phyloP scores from a whole-genome alignment of 2,329 filamentous ascomycete species.

The Ceratocystis alfenasii region DNA sequence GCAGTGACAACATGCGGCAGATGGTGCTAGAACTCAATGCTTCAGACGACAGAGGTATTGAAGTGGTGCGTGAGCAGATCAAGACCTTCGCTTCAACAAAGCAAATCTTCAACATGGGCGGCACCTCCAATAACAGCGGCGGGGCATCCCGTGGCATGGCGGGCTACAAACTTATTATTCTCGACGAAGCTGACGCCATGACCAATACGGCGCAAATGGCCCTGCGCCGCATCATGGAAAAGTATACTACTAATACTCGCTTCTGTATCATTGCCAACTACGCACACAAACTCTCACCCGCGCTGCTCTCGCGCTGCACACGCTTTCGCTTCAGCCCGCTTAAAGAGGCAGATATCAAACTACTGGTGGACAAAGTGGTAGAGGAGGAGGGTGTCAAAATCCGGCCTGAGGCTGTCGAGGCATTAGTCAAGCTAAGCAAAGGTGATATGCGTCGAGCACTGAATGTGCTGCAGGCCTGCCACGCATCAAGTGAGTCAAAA shows the following conservation, averaged over 20 bases:
- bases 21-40: slow-evolving; percentile 98
- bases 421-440: slow-evolving; percentile 75
- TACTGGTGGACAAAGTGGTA: slow-evolving; percentile 79
- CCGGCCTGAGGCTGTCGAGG: slow-evolving; percentile 64
- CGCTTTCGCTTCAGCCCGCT: slow-evolving; percentile 89
- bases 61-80: slow-evolving; percentile 96
- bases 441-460: slow-evolving; percentile 92
- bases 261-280: slow-evolving; percentile 99
- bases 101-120: slow-evolving; percentile 74
- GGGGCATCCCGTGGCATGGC: slow-evolving; percentile 40
- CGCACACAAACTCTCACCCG: slow-evolving; percentile 91
- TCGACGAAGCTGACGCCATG: slow-evolving; percentile 99
- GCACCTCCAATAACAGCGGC: slow-evolving; percentile 35
- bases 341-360: slow-evolving; percentile 74
- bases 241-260: slow-evolving; percentile 93
- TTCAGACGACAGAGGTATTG: slow-evolving; percentile 92
- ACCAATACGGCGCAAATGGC: slow-evolving; percentile 99
- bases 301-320: slow-evolving; percentile 83
- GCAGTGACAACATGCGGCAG: slow-evolving; percentile 80
- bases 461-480: slow-evolving; percentile 92
- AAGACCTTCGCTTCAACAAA: slow-evolving; percentile 98
- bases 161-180: slow-evolving; percentile 86
- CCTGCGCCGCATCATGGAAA: slow-evolving; percentile 92
- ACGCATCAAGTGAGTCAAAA: slow-evolving; percentile 63
- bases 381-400: slow-evolving; percentile 79